Conservation (phyloP, 805 yeast species). For the Zygotorulaspora sp. region DNA sequence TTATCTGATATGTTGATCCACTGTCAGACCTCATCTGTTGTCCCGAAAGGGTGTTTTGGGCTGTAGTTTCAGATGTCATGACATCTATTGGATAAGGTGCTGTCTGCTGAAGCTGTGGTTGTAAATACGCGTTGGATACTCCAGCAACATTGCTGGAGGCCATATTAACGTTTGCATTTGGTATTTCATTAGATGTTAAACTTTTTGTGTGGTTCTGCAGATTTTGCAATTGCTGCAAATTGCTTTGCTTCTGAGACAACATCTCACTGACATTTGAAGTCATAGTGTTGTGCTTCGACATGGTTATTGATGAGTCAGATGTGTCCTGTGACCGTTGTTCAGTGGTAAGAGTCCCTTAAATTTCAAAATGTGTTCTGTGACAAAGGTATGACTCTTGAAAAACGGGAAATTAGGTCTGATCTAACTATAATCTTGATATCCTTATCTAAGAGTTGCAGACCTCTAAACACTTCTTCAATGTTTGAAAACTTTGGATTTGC, state of each 20-base stretch:
- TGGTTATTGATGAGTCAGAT: conserved; percentile 8
- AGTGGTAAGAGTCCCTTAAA: conserved; percentile 1
- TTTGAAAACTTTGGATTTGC: too few relatives aligned
- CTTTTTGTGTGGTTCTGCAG: conserved; percentile 44
- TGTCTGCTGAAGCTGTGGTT: conserved; percentile 13
- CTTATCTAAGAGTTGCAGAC: too few relatives aligned
- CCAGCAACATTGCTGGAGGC: conserved; percentile 2
- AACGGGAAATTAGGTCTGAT: too few relatives aligned
- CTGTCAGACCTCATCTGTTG: conserved; percentile 12
- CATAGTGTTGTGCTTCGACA: conserved; percentile 39
- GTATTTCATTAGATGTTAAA: conserved; percentile 31
- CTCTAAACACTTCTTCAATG: too few relatives aligned
- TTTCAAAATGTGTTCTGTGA: neutral
- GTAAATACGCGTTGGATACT: neutral
- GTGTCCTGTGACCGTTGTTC: neutral
- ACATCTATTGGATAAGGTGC: conserved; percentile 8
- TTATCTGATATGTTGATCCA: conserved; percentile 10
- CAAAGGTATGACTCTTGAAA: too few relatives aligned
- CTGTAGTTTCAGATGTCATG: conserved; percentile 9
- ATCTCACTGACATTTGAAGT: conserved; percentile 35
- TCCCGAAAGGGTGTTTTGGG: conserved; percentile 11
- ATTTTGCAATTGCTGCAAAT: conserved; percentile 44
- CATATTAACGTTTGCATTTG: conserved; percentile 9
- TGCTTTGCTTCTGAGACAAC: conserved; percentile 44
- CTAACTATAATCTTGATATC: too few relatives aligned